Percentiles rank a stretch among this genome's conserved stretches.
These are phyloP conservation scores for Plasmopara viticola DNA, from an alignment of 352 stramenopile genomes.

Conservation along the genomic window DNA sequence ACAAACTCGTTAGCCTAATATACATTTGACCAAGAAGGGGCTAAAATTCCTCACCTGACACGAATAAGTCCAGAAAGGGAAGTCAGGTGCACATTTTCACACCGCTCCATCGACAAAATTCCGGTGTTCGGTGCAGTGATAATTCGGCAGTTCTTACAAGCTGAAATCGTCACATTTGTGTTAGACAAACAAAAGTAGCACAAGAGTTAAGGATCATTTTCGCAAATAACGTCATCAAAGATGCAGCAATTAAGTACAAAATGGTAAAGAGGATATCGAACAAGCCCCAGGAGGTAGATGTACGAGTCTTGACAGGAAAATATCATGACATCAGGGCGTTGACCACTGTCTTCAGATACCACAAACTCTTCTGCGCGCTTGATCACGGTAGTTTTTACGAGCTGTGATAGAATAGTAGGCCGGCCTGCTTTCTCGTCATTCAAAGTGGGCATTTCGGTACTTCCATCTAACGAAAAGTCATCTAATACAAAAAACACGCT, in stretches of 20 bases:
- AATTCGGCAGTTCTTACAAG: conserved; percentile 94
- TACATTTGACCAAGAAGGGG: neutral
- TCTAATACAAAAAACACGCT: conserved; percentile 18
- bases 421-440: conserved; percentile 21
- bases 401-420: conserved; percentile 52
- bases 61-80: conserved; percentile 80
- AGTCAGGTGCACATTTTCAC: conserved; percentile 90
- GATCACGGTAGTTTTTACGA: conserved; percentile 74
- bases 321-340: conserved; percentile 69
- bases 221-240: neutral
- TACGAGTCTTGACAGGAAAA: conserved; percentile 91
- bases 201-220: conserved; percentile 45
- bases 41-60: conserved; percentile 51
- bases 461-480: conserved; percentile 38
- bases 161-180: conserved; percentile 89
- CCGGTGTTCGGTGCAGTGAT: conserved; percentile 91
- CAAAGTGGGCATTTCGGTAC: conserved; percentile 5
- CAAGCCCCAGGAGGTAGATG: conserved; percentile 92
- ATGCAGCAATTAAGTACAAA: conserved; percentile 1
- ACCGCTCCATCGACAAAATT: conserved; percentile 91
- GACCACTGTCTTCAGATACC: conserved; percentile 16
- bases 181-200: conserved; percentile 16
- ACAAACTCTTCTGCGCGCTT: conserved; percentile 65
- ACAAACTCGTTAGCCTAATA: neutral
- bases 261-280: conserved; percentile 77